Evolutionary conservation across 495 filamentous ascomycete species (phyloP).

Genomic region (Cercophora scortea): DNA sequence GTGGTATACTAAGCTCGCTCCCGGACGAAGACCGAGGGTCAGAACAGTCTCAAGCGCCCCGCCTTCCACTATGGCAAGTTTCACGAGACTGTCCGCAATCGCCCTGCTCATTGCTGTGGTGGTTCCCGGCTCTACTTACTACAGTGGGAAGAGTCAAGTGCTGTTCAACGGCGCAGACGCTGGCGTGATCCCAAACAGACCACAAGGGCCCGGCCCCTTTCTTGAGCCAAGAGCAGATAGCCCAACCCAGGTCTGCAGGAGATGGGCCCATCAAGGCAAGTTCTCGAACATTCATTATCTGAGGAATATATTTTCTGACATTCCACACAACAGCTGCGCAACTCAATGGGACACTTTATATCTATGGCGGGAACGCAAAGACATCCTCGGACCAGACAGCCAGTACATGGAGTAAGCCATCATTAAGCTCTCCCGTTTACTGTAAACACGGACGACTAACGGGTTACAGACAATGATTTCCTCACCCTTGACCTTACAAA

Average conservation of each 20-base stretch:
- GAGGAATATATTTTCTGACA: constrained; percentile 6
- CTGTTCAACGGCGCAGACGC: constrained; percentile 36
- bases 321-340: constrained; percentile 30
- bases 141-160: constrained; percentile 25
- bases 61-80: constrained; percentile 27
- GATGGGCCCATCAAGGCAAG: constrained; percentile 62
- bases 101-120: constrained; percentile 46
- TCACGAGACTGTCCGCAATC: constrained; percentile 39
- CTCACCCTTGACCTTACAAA: constrained; percentile 57
- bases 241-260: constrained; percentile 51
- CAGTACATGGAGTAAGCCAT: constrained; percentile 56
- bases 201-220: constrained; percentile 13
- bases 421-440: background rate
- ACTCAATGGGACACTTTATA: constrained; percentile 65
- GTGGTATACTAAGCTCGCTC: constrained; percentile 31
- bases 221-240: constrained; percentile 34
- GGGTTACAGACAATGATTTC: constrained; percentile 56
- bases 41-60: constrained; percentile 31
- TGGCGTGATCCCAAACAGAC: constrained; percentile 28
- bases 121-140: constrained; percentile 38
- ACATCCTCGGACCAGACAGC: constrained; percentile 41
- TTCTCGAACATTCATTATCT: background rate
- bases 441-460: constrained; percentile 13
- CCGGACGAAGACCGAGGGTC: constrained; percentile 31
- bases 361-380: constrained; percentile 63